A percentile compares a stretch with the other conserved stretches of the same genome.
phyloP scores from a whole-genome alignment of 1,284 basidiomycete genomes.

The Apiotrichum brassicae region DNA sequence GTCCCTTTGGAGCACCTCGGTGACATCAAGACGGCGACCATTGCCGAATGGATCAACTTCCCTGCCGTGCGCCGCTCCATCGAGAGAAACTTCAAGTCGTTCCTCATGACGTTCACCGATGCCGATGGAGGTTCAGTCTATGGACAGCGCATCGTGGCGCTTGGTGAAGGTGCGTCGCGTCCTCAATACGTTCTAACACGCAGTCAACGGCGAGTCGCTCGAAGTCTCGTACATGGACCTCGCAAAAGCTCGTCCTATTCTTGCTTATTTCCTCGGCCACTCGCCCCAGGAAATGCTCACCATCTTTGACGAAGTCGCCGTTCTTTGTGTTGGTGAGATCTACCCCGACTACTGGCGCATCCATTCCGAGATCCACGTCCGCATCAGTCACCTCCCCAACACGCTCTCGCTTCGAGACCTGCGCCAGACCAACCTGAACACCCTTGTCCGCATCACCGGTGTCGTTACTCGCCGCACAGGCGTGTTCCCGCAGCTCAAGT shows the following conservation, averaged over 20 bases:
- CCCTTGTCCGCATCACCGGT: slow-evolving; percentile 87
- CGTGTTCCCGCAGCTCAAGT: slow-evolving; percentile 97
- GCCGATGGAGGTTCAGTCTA: slow-evolving; percentile 88
- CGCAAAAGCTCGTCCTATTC: slow-evolving; percentile 80
- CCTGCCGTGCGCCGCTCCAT: slow-evolving; percentile 86
- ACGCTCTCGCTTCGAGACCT: slow-evolving; percentile 86
- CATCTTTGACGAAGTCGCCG: slow-evolving; percentile 92
- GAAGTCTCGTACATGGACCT: slow-evolving; percentile 95
- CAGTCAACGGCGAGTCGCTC: slow-evolving; percentile 89
- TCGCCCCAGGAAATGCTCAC: slow-evolving; percentile 86
- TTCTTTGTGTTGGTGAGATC: slow-evolving; percentile 88
- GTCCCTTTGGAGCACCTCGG: slow-evolving; percentile 91
- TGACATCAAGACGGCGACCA: slow-evolving; percentile 94
- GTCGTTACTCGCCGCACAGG: slow-evolving; percentile 96
- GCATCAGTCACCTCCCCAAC: slow-evolving; percentile 88
- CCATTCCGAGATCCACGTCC: slow-evolving; percentile 95
- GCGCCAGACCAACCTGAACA: slow-evolving; percentile 86
- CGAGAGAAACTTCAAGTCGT: slow-evolving; percentile 86
- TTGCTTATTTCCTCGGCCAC: slow-evolving; percentile 96
- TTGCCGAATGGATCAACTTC: slow-evolving; percentile 93
- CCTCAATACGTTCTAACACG: background rate
- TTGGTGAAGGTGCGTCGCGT: slow-evolving; percentile 72
- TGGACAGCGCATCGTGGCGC: slow-evolving; percentile 82
- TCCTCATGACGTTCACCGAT: slow-evolving; percentile 93
- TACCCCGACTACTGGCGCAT: slow-evolving; percentile 96